Percentiles rank a stretch among this genome's conserved stretches.
These are phyloP conservation scores for Plectosphaerella sp. DNA, from an alignment of 2,329 filamentous ascomycete species.

Conservation along the genomic window DNA sequence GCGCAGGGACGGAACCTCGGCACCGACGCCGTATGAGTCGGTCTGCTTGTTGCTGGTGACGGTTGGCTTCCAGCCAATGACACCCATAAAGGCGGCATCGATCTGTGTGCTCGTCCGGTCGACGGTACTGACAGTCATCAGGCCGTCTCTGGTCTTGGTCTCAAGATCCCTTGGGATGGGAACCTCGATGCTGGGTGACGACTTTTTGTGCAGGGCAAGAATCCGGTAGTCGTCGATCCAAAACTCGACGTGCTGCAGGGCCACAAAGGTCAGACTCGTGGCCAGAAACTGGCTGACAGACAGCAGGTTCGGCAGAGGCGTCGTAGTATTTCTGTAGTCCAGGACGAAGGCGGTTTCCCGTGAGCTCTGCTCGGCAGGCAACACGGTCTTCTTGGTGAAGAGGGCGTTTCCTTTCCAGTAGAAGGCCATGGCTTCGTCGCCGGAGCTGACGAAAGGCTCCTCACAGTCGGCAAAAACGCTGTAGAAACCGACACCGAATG, in stretches of 20 bases:
- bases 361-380: conserved; percentile 63
- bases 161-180: conserved; percentile 74
- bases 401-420: conserved; percentile 99
- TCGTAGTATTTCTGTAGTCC: conserved; percentile 86
- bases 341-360: conserved; percentile 86
- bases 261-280: conserved; percentile 93
- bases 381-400: conserved; percentile 79
- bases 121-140: conserved; percentile 83
- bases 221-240: conserved; percentile 86
- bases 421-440: conserved; percentile 91
- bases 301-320: conserved; percentile 79
- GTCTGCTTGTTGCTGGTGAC: conserved; percentile 33
- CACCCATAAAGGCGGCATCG: conserved; percentile 83
- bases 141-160: conserved; percentile 74
- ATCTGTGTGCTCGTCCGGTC: conserved; percentile 87
- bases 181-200: conserved; percentile 70
- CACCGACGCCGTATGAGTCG: conserved; percentile 44
- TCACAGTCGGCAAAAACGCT: conserved; percentile 98
- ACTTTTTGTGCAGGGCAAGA: conserved; percentile 76
- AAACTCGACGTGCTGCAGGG: conserved; percentile 80
- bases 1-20: conserved; percentile 60
- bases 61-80: conserved; percentile 75
- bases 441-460: conserved; percentile 93
- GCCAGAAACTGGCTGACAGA: conserved; percentile 89
- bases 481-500: conserved; percentile 98